phyloP scores from a whole-genome alignment of 2,329 filamentous ascomycete genomes.

The Epichloe amarillans region DNA sequence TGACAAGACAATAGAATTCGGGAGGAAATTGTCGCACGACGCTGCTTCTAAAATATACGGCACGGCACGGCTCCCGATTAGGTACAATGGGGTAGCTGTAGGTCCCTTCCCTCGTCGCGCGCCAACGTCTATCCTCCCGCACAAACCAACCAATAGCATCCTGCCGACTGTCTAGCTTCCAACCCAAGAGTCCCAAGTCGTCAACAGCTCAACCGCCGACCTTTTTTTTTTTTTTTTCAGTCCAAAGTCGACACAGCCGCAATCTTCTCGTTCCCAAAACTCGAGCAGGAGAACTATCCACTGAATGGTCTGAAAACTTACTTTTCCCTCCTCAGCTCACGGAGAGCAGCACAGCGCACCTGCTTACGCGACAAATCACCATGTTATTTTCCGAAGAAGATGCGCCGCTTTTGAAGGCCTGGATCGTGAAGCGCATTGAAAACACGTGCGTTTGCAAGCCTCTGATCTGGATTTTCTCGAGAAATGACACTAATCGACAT shows the following conservation, averaged over 20 bases:
- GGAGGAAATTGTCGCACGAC: too few relatives aligned
- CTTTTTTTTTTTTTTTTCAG: not conserved
- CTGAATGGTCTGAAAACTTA: too few relatives aligned
- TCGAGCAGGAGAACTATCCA: not conserved
- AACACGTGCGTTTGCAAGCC: constrained; percentile 45
- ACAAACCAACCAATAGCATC: not conserved
- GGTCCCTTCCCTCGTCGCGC: not conserved
- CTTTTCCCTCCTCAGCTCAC: not conserved
- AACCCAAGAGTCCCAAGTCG: not conserved
- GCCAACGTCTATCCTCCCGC: not conserved
- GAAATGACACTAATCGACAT: not conserved
- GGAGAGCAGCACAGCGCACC: not conserved
- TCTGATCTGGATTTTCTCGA: not conserved
- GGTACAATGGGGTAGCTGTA: not conserved
- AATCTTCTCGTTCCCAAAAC: not conserved
- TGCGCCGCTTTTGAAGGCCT: constrained; percentile 52
- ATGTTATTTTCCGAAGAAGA: constrained; percentile 54
- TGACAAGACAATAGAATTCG: too few relatives aligned
- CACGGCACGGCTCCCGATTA: not conserved
- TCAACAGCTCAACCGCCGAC: not conserved
- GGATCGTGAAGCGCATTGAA: constrained; percentile 66
- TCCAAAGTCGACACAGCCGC: not conserved
- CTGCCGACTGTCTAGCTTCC: not conserved
- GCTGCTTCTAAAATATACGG: too few relatives aligned
- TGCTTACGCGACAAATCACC: not conserved